Conservation (phyloP, 73 alveolate species). For the Uronychia binucleata region DNA sequence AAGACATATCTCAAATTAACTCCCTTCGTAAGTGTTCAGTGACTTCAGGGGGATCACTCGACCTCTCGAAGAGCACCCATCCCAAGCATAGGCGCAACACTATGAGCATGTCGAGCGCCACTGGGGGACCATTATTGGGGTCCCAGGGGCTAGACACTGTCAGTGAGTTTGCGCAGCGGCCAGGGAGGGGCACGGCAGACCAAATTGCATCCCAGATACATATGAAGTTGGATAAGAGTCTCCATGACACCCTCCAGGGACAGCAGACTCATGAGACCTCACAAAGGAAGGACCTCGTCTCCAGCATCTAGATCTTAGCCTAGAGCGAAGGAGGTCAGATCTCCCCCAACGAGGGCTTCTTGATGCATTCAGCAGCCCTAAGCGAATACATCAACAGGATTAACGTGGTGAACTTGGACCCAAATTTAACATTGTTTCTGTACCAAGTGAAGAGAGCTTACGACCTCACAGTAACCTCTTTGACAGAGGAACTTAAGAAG, state of each 20-base stretch:
- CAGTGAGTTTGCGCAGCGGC: no score
- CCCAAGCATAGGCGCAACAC: neutral
- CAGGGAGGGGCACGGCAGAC: neutral
- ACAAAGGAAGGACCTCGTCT: neutral
- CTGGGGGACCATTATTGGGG: neutral
- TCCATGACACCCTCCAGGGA: neutral
- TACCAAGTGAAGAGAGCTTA: neutral
- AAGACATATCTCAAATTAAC: no score
- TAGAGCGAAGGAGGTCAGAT: neutral
- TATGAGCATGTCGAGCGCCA: neutral
- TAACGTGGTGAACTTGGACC: neutral
- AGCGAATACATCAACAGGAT: neutral
- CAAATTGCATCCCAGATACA: neutral
- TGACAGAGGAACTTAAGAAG: neutral
- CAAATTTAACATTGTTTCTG: neutral
- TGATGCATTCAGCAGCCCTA: neutral
- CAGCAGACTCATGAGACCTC: no score
- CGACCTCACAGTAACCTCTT: neutral
- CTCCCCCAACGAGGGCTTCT: neutral
- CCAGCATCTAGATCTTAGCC: neutral
- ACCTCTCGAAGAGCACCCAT: neutral
- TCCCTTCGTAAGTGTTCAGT: neutral
- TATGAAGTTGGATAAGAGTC: neutral
- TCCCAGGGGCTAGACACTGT: no score
- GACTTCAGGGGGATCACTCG: neutral